Base-by-base conservation (phyloP, 2,329 filamentous ascomycete genomes). In the Thermomyces lanuginosus region DNA sequence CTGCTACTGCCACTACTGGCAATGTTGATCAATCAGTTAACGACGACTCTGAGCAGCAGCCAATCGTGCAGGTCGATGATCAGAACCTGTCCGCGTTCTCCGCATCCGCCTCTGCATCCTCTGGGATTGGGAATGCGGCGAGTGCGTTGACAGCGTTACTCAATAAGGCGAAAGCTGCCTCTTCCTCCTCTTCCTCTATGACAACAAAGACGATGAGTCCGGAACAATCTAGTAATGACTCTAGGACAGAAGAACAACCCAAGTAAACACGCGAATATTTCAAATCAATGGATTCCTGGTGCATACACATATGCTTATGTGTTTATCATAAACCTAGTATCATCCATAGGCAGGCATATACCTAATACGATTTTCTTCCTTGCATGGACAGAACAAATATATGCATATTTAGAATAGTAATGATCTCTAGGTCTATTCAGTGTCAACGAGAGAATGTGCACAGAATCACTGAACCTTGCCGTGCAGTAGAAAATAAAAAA, bases 11-110 rank as follows among this genome's bases (percentile, higher is more conserved):
- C 8, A n/a, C n/a, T n/a, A n/a, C n/a, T 18, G 15, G 5, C 24
- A 27, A 6, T 19, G 21, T 2, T 12, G 15, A 8, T n/a, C 17
- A 11, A 9, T 14, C n/a, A 4, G 17, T 7, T 15, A 10, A 24
- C 13, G 8, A 24, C 13, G 11, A 16, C 10, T 9, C 17, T n/a
- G 23, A 32, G 3, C 21, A 25, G 36, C 22, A 35, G 39, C 21
- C 26, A 8, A 16, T 21, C 17, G 12, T 29, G 3, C 24, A 31
- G 16, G 24, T 31, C 17, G 26, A 28, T 5, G 30, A 28, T 4
- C 32, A 27, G 11, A 16, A 17, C 9, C 17, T 24, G 1, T 20
- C 11, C 2, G n/a, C 26, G n/a, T 19, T 32, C n/a, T 17, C 27
- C 3, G 19, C 29, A 9, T 29, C 26, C 5, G 26, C 18, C 4